Conservation (phyloP, 2,329 filamentous ascomycete species). For the Monosporascus sp. region DNA sequence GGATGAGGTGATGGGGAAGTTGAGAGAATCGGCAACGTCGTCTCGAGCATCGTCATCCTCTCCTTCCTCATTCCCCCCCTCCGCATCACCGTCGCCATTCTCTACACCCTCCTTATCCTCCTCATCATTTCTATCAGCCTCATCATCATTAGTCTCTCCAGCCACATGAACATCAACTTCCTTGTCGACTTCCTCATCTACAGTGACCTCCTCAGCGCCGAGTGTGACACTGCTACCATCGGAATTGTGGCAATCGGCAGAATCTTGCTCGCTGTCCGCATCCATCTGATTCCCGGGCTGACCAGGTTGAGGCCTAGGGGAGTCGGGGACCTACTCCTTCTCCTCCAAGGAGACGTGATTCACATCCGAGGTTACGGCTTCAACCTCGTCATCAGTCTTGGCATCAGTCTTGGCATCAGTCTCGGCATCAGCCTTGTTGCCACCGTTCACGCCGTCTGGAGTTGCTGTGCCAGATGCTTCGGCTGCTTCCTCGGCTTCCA, state of each 20-base stretch:
- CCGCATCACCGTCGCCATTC: neutral
- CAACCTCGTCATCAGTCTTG: constrained; percentile 42
- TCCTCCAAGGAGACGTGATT: constrained; percentile 48
- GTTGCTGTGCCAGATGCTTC: constrained; percentile 40
- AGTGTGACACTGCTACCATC: neutral
- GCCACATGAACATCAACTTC: neutral
- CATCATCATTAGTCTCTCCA: neutral
- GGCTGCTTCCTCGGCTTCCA: constrained; percentile 63
- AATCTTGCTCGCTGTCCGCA: constrained; percentile 1
- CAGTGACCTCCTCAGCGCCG: neutral
- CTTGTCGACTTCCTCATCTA: neutral
- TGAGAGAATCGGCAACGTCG: neutral
- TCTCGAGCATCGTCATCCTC: neutral
- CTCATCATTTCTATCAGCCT: neutral
- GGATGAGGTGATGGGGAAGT: neutral
- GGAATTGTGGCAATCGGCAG: constrained; percentile 1
- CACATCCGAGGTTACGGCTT: constrained; percentile 45
- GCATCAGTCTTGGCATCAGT: no score
- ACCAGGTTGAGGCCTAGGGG: constrained; percentile 2
- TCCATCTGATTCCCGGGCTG: constrained; percentile 1
- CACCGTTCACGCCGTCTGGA: constrained; percentile 39
- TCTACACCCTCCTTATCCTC: neutral
- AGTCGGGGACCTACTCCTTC: constrained; percentile 37
- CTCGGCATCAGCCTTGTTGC: constrained; percentile 31
- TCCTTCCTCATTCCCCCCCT: neutral